These are phyloP conservation scores for Saccharomycopsis olivae DNA, from an alignment of 805 yeast genomes.

Conservation along the genomic window DNA sequence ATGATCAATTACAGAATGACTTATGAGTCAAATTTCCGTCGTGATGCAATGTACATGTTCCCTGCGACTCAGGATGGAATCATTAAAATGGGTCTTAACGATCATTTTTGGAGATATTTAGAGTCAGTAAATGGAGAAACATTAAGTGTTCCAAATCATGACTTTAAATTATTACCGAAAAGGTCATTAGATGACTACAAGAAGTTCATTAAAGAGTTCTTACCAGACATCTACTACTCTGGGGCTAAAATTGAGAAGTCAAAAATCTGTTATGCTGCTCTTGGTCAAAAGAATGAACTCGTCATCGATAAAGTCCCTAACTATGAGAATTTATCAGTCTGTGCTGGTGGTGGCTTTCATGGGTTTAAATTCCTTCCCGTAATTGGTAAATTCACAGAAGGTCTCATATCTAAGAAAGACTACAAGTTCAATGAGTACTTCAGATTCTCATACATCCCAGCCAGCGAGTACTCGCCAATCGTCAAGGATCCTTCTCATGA, in stretches of 20 bases:
- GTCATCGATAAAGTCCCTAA: slow-evolving; percentile 27
- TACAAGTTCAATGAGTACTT: slow-evolving; percentile 18
- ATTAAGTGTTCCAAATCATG: slow-evolving; percentile 3
- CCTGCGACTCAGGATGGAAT: slow-evolving; percentile 19
- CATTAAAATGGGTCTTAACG: slow-evolving; percentile 25
- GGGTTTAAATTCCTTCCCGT: slow-evolving; percentile 27
- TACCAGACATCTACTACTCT: slow-evolving; percentile 21
- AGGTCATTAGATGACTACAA: slow-evolving; percentile 23
- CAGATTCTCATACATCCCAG: slow-evolving; percentile 7
- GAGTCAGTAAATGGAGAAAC: slow-evolving; percentile 21
- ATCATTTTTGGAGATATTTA: slow-evolving; percentile 20
- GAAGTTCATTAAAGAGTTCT: slow-evolving; percentile 20
- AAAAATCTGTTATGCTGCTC: slow-evolving; percentile 29
- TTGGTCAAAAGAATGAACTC: slow-evolving; percentile 27
- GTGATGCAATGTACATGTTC: slow-evolving; percentile 15
- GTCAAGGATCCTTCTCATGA: not conserved
- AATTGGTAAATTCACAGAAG: slow-evolving; percentile 18
- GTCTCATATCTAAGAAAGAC: slow-evolving; percentile 9
- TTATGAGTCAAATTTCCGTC: slow-evolving; percentile 23
- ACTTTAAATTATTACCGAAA: slow-evolving; percentile 20
- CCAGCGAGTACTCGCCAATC: not conserved
- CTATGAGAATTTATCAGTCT: slow-evolving; percentile 23
- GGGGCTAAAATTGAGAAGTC: slow-evolving; percentile 20
- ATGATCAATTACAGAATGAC: slow-evolving; percentile 24
- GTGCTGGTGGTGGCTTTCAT: slow-evolving; percentile 32